Conservation (phyloP, 2,329 filamentous ascomycete genomes). For the Beauveria asiatica region DNA sequence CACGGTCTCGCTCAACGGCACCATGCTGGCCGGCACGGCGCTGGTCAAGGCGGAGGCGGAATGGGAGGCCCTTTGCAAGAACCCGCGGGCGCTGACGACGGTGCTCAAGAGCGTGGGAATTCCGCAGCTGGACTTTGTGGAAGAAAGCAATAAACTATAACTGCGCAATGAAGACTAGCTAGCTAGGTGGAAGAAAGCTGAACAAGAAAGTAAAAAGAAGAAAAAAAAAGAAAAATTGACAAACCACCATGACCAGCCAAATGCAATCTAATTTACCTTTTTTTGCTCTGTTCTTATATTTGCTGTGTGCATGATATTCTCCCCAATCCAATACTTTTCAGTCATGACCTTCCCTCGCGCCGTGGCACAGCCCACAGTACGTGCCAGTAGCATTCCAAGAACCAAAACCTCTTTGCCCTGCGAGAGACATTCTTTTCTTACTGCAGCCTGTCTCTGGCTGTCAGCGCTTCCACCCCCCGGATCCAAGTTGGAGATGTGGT, state of each 20-base stretch:
- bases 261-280: background rate
- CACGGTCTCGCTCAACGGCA: constrained; percentile 48
- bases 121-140: constrained; percentile 11
- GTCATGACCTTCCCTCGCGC: background rate
- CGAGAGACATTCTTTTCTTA: background rate
- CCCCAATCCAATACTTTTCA: background rate
- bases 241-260: background rate
- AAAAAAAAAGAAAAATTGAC: background rate
- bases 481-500: background rate
- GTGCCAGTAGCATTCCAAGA: background rate
- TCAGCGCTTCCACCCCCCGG: background rate
- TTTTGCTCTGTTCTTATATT: background rate
- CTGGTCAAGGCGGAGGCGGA: constrained; percentile 51
- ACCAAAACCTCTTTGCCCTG: background rate
- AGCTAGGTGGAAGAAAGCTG: background rate
- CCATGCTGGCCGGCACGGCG: constrained; percentile 54
- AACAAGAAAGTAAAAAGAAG: background rate
- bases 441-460: background rate
- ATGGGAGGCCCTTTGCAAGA: constrained; percentile 44
- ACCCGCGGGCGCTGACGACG: constrained; percentile 18
- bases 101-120: constrained; percentile 25
- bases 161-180: background rate
- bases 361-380: background rate
- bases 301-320: background rate
- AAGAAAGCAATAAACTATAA: constrained; percentile 6